Percentiles rank a stretch among this genome's conserved stretches.
phyloP scores from a whole-genome alignment of 768 basidiomycete species.

The Floccularia luteovirens region DNA sequence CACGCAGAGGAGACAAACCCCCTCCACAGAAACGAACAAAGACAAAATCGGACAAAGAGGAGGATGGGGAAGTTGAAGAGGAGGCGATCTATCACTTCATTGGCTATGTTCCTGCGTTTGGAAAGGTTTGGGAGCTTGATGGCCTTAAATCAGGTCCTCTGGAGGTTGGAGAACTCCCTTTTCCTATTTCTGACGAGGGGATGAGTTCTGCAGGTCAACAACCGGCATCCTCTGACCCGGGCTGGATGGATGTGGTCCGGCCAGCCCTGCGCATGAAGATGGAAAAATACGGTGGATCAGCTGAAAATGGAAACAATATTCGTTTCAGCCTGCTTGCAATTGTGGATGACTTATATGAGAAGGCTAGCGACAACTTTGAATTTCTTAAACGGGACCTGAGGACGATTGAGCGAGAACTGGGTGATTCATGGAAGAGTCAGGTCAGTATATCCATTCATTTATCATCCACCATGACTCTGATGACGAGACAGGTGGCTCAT shows the following conservation, averaged over 20 bases:
- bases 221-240: conserved; percentile 5
- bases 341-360: conserved; percentile 41
- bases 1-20: conserved; percentile 18
- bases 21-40: conserved; percentile 27
- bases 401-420: conserved; percentile 37
- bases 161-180: conserved; percentile 51
- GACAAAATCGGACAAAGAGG: conserved; percentile 6
- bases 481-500: conserved; percentile 29
- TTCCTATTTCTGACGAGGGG: conserved; percentile 6
- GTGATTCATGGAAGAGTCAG: conserved; percentile 27
- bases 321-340: conserved; percentile 57
- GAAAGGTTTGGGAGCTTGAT: conserved; percentile 68
- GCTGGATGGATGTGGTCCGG: conserved; percentile 57
- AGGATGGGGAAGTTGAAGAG: conserved; percentile 15
- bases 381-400: conserved; percentile 38
- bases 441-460: conserved; percentile 15
- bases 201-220: conserved; percentile 4
- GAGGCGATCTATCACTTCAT: conserved; percentile 59
- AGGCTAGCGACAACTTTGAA: conserved; percentile 45
- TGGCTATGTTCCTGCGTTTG: conserved; percentile 53
- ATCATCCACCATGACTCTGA: not conserved
- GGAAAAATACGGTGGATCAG: conserved; percentile 44
- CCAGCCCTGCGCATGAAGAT: conserved; percentile 56
- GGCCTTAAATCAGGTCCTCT: conserved; percentile 56
- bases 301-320: conserved; percentile 36